Base-by-base conservation (phyloP, 345 rosid species). In the Bruguiera gymnorhiza region DNA sequence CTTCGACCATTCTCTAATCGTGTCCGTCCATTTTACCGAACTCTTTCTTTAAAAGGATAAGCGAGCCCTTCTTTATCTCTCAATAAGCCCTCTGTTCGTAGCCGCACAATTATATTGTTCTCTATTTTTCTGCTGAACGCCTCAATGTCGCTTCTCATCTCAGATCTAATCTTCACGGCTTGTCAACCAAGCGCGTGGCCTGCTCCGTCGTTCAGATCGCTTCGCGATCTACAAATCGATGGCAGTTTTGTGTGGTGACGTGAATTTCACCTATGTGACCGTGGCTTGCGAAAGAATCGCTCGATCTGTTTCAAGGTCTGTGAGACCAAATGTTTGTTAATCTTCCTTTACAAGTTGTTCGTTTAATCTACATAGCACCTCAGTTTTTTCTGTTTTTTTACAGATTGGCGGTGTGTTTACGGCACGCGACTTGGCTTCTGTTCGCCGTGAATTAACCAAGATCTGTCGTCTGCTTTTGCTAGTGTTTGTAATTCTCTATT, bases 1-100 rank as follows among this genome's bases (percentile, higher is more conserved):
- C 10, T 48, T 0, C 6, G 24, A 1, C 30, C 4, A 70, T 19
- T 4, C n/a, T 16, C 8, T 32, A 56, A 79, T 87, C 78, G 6
- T 2, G 70, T 32, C 82, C 88, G 79, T 84, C 73, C 70, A 69
- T 78, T 75, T 50, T 2, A 43, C 26, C 37, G 0, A 16, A 34
- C 68, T 26, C 31, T 6, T 70, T 80, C 16, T 81, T 78, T 78
- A 86, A 63, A 4, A 46, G 0, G 24, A 54, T 20, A 4, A 29
- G 34, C 32, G 6, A 56, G 36, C 11, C 6, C 26, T 24, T 0
- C 21, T 16, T 7, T 30, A 5, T 3, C 0, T 18, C 7, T 11
- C 39, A 36, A 6, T 0, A 0, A 3, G 5, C 50, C 50, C 0
- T 43, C 50, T 3, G 1, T 11, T 3, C 1, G 5, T 1, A 24